Evolutionary conservation across 192 early-diverging fungal genomes (phyloP).

Genomic region (Podila horticola): DNA sequence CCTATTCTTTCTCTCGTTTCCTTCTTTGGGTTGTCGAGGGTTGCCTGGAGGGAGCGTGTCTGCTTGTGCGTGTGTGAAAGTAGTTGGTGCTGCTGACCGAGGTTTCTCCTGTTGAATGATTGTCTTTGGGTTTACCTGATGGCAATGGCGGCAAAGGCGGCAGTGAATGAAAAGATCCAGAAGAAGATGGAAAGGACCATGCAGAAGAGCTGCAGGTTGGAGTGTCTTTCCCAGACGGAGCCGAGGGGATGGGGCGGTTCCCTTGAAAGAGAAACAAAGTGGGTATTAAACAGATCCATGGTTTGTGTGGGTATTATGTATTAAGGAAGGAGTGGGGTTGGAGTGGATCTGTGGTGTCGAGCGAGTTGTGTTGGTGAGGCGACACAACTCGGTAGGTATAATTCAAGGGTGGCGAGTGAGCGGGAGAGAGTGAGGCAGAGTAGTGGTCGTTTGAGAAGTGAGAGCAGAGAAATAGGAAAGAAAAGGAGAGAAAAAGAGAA

Average conservation of each 20-base stretch:
- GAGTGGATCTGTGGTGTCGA: neutral
- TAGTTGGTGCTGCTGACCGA: neutral
- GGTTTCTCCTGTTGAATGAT: neutral
- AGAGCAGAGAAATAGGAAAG: neutral
- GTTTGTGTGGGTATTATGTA: neutral
- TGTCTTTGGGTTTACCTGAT: constrained; percentile 24
- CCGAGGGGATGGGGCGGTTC: neutral
- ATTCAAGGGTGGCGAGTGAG: neutral
- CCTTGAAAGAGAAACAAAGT: constrained; percentile 14
- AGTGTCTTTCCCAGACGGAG: constrained; percentile 51
- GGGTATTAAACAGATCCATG: constrained; percentile 28
- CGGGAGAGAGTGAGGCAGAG: neutral
- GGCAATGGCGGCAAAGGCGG: constrained; percentile 40
- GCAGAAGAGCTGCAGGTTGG: constrained; percentile 46
- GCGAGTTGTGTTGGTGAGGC: neutral
- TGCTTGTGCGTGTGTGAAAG: too few relatives aligned
- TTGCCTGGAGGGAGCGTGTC: too few relatives aligned
- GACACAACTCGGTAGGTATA: neutral
- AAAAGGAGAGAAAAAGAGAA: neutral
- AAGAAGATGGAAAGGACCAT: constrained; percentile 53
- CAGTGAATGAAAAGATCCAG: constrained; percentile 48
- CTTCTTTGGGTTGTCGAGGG: too few relatives aligned
- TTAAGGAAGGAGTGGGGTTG: neutral
- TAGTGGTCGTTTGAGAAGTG: neutral
- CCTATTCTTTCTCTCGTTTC: too few relatives aligned